A percentile compares a stretch with the other conserved stretches of the same genome.
Conservation (phyloP, 805 yeast genomes). For the Hanseniaspora singularis region DNA sequence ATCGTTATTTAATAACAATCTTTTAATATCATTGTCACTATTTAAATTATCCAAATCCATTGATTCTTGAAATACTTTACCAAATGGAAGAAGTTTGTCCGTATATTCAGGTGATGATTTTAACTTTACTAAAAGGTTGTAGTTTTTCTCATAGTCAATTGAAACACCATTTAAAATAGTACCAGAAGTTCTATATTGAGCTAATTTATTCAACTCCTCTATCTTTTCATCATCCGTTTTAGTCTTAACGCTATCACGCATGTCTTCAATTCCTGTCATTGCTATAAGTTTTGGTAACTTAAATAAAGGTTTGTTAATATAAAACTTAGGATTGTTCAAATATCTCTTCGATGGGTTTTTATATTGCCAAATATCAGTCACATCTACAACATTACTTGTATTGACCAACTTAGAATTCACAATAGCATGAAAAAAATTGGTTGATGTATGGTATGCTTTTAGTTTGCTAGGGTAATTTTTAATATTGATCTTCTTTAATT, state of each 20-base stretch:
- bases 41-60: not conserved
- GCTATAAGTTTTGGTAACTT: slow-evolving; percentile 1
- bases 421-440: slow-evolving; percentile 8
- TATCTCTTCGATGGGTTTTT: slow-evolving; percentile 3
- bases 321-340: not conserved
- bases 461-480: slow-evolving; percentile 6
- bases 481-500: slow-evolving; percentile 8
- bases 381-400: slow-evolving; percentile 7
- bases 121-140: not conserved
- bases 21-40: not conserved
- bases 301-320: not conserved
- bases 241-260: not conserved
- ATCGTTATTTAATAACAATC: not conserved
- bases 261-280: not conserved
- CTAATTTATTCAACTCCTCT: not conserved
- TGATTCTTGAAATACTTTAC: not conserved
- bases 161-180: not conserved
- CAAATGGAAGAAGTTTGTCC: not conserved
- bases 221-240: not conserved
- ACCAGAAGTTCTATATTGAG: slow-evolving; percentile 1
- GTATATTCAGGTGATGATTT: not conserved
- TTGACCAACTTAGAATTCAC: not conserved
- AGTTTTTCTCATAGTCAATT: not conserved
- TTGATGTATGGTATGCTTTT: slow-evolving; percentile 8
- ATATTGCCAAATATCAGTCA: slow-evolving; percentile 2